Evolutionary conservation across 495 filamentous ascomycete genomes (phyloP).

Genomic region (Neurospora sp.): DNA sequence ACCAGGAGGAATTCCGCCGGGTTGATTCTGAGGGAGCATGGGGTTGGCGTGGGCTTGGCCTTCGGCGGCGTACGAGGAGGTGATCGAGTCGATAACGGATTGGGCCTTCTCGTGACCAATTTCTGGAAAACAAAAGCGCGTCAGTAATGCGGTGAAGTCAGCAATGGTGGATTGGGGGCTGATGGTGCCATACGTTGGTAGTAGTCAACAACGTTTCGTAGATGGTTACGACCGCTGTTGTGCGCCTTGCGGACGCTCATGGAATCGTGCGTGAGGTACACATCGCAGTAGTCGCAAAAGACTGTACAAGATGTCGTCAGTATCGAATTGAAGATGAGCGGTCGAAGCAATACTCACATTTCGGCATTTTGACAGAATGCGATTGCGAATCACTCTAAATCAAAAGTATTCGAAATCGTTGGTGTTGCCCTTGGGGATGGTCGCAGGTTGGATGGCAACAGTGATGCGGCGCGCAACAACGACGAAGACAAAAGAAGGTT

Average conservation of each 20-base stretch:
- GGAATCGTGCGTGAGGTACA: conserved; percentile 98
- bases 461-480: background rate
- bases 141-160: conserved; percentile 2
- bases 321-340: conserved; percentile 2
- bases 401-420: background rate
- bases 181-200: conserved; percentile 66
- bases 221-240: conserved; percentile 90
- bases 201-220: conserved; percentile 95
- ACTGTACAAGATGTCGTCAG: conserved; percentile 16
- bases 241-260: conserved; percentile 99
- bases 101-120: conserved; percentile 98
- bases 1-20: conserved; percentile 39
- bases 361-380: conserved; percentile 31
- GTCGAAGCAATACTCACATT: conserved; percentile 20
- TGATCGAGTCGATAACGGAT: conserved; percentile 95
- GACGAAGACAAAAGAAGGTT: background rate
- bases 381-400: background rate
- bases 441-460: background rate
- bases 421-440: background rate
- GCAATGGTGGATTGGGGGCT: background rate
- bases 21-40: conserved; percentile 57
- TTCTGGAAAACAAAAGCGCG: conserved; percentile 40
- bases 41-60: conserved; percentile 79
- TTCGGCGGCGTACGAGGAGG: conserved; percentile 84
- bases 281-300: conserved; percentile 97